Evolutionary conservation across 2,329 filamentous ascomycete species (phyloP).

Genomic region (Stemphylium vesicarium): DNA sequence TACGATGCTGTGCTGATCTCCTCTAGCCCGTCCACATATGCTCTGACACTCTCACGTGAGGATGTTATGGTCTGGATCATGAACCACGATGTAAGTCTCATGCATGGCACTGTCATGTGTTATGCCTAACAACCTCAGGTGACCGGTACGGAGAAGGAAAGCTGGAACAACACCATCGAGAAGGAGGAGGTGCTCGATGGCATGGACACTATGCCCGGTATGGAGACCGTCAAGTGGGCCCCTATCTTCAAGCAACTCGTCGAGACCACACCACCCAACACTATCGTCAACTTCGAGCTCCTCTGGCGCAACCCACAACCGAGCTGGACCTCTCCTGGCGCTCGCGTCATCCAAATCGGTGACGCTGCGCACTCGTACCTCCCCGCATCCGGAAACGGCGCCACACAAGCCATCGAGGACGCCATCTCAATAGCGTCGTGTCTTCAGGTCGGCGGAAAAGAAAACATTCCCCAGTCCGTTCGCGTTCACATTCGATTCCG

Average conservation of each 20-base stretch:
- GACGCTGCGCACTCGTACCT: conserved; percentile 56
- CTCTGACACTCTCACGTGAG: conserved; percentile 53
- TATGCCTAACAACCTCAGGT: conserved; percentile 37
- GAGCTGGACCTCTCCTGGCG: conserved; percentile 52
- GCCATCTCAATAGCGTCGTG: conserved; percentile 55
- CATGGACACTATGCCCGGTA: conserved; percentile 54
- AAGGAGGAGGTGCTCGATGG: conserved; percentile 53
- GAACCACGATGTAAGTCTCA: conserved; percentile 53
- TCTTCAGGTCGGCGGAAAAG: conserved; percentile 53
- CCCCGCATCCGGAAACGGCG: conserved; percentile 54
- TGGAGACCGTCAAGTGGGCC: conserved; percentile 52
- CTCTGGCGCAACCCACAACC: conserved; percentile 57
- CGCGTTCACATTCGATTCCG: conserved; percentile 52
- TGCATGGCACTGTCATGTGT: neutral
- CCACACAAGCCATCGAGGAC: conserved; percentile 57
- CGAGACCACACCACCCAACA: conserved; percentile 52
- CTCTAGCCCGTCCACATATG: conserved; percentile 50
- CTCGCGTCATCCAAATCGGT: conserved; percentile 54
- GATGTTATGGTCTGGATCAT: conserved; percentile 60
- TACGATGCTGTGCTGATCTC: conserved; percentile 8
- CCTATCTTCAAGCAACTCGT: conserved; percentile 56
- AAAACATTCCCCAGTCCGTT: conserved; percentile 48
- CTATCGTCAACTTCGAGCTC: conserved; percentile 58
- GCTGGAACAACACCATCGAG: conserved; percentile 56
- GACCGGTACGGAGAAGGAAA: conserved; percentile 54